phyloP scores from a whole-genome alignment of 768 basidiomycete genomes.

The Cubamyces sp. region DNA sequence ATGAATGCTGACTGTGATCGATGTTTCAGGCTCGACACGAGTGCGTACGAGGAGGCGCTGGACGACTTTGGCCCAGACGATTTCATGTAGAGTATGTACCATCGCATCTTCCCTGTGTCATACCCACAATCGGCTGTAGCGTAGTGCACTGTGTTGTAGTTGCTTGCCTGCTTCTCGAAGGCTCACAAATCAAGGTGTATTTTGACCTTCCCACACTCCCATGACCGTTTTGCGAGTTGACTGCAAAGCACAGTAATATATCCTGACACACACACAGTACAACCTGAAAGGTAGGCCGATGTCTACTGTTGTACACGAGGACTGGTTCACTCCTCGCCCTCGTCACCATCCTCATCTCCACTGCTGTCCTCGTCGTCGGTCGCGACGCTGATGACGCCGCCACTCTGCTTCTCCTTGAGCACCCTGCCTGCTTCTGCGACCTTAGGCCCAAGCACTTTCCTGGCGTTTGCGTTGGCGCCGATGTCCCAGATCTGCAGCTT shows the following conservation, averaged over 20 bases:
- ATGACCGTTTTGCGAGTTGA: too few relatives aligned
- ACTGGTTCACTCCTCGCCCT: conserved; percentile 15
- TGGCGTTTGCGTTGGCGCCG: conserved; percentile 77
- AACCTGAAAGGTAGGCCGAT: neutral
- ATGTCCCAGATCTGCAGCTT: conserved; percentile 97
- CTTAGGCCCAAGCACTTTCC: conserved; percentile 83
- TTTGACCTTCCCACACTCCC: neutral
- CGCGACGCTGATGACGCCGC: conserved; percentile 70
- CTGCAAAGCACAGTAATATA: neutral
- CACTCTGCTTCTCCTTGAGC: conserved; percentile 65
- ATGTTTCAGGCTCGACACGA: conserved; percentile 69
- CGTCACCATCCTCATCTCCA: conserved; percentile 44
- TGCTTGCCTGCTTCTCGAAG: neutral
- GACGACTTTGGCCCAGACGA: conserved; percentile 90
- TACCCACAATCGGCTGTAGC: conserved; percentile 18
- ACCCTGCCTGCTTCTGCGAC: conserved; percentile 71
- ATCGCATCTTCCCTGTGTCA: conserved; percentile 1
- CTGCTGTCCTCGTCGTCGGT: conserved; percentile 74
- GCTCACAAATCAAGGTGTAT: conserved; percentile 7
- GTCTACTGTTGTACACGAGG: neutral
- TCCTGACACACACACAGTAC: neutral
- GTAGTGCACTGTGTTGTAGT: conserved; percentile 17
- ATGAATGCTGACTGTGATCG: conserved; percentile 21
- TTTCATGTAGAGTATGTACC: conserved; percentile 74
- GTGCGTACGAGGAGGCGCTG: conserved; percentile 82